Evolutionary conservation across 805 yeast genomes (phyloP).

Genomic region (Nakazawaea anatomiae): DNA sequence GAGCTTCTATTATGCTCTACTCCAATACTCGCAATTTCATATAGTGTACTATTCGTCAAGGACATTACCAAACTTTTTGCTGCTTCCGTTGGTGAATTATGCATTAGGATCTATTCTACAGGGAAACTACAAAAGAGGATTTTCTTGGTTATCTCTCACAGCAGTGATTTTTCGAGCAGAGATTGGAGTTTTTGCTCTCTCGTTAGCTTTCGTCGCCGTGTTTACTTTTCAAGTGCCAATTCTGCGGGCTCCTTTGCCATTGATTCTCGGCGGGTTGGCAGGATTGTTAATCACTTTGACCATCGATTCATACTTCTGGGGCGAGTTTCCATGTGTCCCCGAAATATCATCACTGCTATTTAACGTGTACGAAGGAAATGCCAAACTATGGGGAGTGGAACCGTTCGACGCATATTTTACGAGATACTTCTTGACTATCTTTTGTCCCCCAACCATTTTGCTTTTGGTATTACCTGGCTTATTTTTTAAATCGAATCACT

Average conservation of each 20-base stretch:
- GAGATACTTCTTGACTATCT: slow-evolving; percentile 41
- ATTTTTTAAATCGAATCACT: slow-evolving; percentile 18
- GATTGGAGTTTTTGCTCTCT: slow-evolving; percentile 46
- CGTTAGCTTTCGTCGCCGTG: slow-evolving; percentile 42
- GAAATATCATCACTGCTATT: slow-evolving; percentile 68
- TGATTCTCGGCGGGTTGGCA: slow-evolving; percentile 39
- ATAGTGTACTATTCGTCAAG: slow-evolving; percentile 74
- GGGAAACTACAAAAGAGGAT: slow-evolving; percentile 43
- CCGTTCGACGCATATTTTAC: slow-evolving; percentile 67
- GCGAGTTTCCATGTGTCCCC: slow-evolving; percentile 42
- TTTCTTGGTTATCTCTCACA: slow-evolving; percentile 52
- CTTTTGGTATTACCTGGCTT: slow-evolving; percentile 31
- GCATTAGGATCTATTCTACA: slow-evolving; percentile 46
- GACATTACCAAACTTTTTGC: slow-evolving; percentile 83
- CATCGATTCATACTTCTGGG: slow-evolving; percentile 81
- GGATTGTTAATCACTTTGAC: slow-evolving; percentile 44
- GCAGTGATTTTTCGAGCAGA: slow-evolving; percentile 74
- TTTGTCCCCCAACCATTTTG: slow-evolving; percentile 40
- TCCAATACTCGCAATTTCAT: slow-evolving; percentile 72
- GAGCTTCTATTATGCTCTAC: slow-evolving; percentile 54
- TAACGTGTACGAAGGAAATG: slow-evolving; percentile 71
- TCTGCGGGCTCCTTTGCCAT: slow-evolving; percentile 30
- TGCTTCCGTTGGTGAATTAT: slow-evolving; percentile 62
- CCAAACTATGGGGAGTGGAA: slow-evolving; percentile 79
- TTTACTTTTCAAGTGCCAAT: slow-evolving; percentile 42